phyloP scores from a whole-genome alignment of 768 basidiomycete genomes.

The Guyanaporus albipodus region DNA sequence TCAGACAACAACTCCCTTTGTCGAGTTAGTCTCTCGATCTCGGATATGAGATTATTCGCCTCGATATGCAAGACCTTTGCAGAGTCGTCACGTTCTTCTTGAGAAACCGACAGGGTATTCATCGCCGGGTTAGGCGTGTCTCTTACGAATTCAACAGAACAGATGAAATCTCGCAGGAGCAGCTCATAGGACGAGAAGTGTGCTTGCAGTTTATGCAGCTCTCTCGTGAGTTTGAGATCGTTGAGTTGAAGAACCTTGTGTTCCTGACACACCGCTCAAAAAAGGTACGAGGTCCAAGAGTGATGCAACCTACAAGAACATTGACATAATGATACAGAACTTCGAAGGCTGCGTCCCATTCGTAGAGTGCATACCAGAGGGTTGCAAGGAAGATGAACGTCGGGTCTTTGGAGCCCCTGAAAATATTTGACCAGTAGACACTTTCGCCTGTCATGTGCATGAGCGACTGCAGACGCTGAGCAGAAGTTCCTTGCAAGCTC shows the following conservation, averaged over 20 bases:
- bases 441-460: constrained; percentile 27
- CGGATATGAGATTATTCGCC: constrained; percentile 43
- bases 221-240: constrained; percentile 45
- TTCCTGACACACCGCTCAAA: constrained; percentile 35
- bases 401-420: constrained; percentile 26
- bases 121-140: constrained; percentile 50
- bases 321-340: constrained; percentile 47
- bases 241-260: constrained; percentile 37
- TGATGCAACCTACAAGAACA: constrained; percentile 34
- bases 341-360: constrained; percentile 60
- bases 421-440: constrained; percentile 35
- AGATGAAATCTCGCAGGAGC: constrained; percentile 52
- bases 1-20: constrained; percentile 22
- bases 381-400: constrained; percentile 36
- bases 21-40: constrained; percentile 43
- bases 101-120: constrained; percentile 21
- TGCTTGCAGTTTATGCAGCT: constrained; percentile 53
- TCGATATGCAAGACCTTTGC: constrained; percentile 33
- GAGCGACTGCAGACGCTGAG: constrained; percentile 25
- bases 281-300: neutral
- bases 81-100: constrained; percentile 26
- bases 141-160: constrained; percentile 45
- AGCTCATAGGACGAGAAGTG: constrained; percentile 51
- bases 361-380: constrained; percentile 58
- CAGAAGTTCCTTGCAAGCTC: constrained; percentile 21